These are phyloP conservation scores for Nidularia pulvinata DNA, from an alignment of 768 basidiomycete genomes.

Conservation along the genomic window DNA sequence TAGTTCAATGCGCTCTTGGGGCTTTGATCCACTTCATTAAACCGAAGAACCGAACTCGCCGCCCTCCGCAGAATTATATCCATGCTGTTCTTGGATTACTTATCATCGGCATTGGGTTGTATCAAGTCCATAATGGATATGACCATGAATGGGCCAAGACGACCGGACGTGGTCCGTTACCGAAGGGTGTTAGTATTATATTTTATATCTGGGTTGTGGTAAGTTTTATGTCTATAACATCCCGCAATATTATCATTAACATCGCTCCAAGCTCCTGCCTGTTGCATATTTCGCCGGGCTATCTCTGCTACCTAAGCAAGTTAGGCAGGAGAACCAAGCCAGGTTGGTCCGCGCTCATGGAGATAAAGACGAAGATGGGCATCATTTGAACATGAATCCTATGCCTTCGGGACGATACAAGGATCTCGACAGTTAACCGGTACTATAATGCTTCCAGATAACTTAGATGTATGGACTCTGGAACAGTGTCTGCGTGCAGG, in stretches of 20 bases:
- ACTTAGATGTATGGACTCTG: too few species aligned
- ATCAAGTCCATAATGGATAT: conserved; percentile 48
- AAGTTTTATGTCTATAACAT: conserved; percentile 16
- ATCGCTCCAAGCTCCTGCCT: conserved; percentile 33
- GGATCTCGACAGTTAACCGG: too few species aligned
- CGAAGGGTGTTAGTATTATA: conserved; percentile 31
- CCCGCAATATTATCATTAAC: neutral
- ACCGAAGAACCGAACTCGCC: conserved; percentile 26
- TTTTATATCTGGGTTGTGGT: conserved; percentile 52
- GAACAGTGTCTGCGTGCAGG: neutral
- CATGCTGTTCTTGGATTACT: conserved; percentile 55
- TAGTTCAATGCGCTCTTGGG: conserved; percentile 48
- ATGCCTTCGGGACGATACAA: too few species aligned
- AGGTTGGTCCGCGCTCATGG: neutral
- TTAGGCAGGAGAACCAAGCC: conserved; percentile 39
- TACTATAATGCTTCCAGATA: too few species aligned
- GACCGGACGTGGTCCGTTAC: conserved; percentile 38
- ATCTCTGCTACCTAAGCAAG: conserved; percentile 43
- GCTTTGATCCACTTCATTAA: conserved; percentile 55
- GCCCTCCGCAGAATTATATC: conserved; percentile 55
- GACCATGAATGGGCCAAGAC: conserved; percentile 45
- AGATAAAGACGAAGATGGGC: neutral
- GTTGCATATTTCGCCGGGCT: conserved; percentile 41
- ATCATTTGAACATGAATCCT: too few species aligned
- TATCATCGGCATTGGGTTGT: conserved; percentile 47